Evolutionary conservation across 2,329 filamentous ascomycete genomes (phyloP), one percentile per base, ranked within the genome.

Genomic region (Trichoderma arundinaceum): DNA sequence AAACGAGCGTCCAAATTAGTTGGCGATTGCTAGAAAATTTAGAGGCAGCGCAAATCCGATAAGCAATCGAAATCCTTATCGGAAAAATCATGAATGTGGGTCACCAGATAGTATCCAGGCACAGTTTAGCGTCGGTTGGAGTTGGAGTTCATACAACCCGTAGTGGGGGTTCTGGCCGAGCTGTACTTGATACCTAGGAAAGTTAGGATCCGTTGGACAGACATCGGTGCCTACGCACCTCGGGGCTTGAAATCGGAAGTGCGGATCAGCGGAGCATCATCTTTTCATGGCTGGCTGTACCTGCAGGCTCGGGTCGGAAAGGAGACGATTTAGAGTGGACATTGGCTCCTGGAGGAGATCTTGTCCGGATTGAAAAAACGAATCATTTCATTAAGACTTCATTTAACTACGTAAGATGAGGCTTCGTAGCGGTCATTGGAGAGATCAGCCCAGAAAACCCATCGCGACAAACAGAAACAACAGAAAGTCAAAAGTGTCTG

Each of bases 361-460:
- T 13, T 17, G 38, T 28, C 13, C 13, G 15, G 33, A 10, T 8
- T 38, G 10, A 53, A 63, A 44, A 63, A 53, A 35, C 60, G 41
- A 54, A 44, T 54, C 60, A 46, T 54, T 63, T 56, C 71, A 77
- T 77, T 76, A 75, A 73, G 71, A 71, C 72, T 76, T 76, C 74
- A 75, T 78, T 77, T 71, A 77, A 72, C 76, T 77, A 78, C 75
- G 74, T 78, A 76, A 75, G 71, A 72, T 72, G 72, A 74, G 70
- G 70, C 73, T 71, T 74, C 73, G 72, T 74, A 78, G 74, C 72
- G 75, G 75, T 76, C 74, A 74, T 77, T 73, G 71, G 72, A 76
- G 72, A 73, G 75, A 77, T 75, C 72, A 74, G 74, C 71, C 74
- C 73, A 72, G 73, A 69, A 73, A 72, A 74, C 74, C 72, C 72